A percentile compares a stretch with the other conserved stretches of the same genome.
Conservation (phyloP, 2,329 filamentous ascomycete species). For the Daldinia sp. region DNA sequence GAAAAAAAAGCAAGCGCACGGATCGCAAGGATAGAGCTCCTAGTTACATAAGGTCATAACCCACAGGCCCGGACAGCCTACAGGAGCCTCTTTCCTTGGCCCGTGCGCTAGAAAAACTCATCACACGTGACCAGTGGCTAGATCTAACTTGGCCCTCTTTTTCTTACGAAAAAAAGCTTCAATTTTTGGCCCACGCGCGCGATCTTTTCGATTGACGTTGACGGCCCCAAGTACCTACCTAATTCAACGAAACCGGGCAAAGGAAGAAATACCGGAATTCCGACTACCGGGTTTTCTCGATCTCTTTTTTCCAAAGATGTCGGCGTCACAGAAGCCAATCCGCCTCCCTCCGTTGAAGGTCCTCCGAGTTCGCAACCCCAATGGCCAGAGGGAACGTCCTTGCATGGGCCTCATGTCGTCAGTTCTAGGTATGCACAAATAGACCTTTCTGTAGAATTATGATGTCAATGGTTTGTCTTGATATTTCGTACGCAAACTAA, state of each 20-base stretch:
- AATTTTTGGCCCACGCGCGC: constrained; percentile 20
- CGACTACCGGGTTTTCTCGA: background rate
- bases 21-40: background rate
- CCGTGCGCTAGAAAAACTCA: background rate
- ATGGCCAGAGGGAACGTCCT: constrained; percentile 62
- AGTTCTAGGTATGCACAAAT: constrained; percentile 62
- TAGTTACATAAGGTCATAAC: background rate
- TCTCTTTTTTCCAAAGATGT: constrained; percentile 53
- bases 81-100: constrained; percentile 7
- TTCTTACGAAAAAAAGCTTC: constrained; percentile 26
- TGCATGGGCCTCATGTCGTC: constrained; percentile 69
- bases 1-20: background rate
- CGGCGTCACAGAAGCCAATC: constrained; percentile 62
- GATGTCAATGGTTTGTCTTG: background rate
- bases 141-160: constrained; percentile 14
- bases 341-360: constrained; percentile 68
- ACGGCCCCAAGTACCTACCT: background rate
- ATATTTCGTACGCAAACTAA: constrained; percentile 20
- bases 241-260: constrained; percentile 14
- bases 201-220: constrained; percentile 20
- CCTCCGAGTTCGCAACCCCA: constrained; percentile 67
- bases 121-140: constrained; percentile 26
- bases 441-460: background rate
- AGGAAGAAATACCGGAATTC: constrained; percentile 5
- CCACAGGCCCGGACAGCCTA: background rate